Base-by-base conservation (phyloP, 2,329 filamentous ascomycete species). In the Phialocephala sp. region DNA sequence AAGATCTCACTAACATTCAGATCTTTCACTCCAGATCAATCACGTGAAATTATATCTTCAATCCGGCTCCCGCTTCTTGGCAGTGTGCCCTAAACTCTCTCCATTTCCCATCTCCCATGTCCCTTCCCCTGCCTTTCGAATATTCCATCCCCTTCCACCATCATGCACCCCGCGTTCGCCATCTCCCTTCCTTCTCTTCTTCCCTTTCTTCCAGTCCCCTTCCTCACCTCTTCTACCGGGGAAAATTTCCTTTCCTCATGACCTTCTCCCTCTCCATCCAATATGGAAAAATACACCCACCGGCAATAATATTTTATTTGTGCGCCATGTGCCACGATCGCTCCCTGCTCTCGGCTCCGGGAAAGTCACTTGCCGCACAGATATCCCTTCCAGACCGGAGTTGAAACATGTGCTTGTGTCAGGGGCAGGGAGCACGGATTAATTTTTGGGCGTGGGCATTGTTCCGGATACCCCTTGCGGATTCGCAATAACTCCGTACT, bases 271-370 rank as follows among this genome's bases (percentile, higher is more conserved):
- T 27, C 8, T 50, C n/a, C 8, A 6, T 24, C 11, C 11, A 27
- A 54, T 54, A 54, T 54, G 50, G 50, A 54, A 54, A 54, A 54
- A 54, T 54, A 54, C 22, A 27, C 27, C 27, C 6, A 32, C 27
- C 27, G 27, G 27, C 6, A 6, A 32, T 32, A 32, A 32, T 32
- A 32, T 32, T 32, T 32, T 32, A 32, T 32, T 32, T 32, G 27
- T 22, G 8, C 20, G 8, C 18, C 15, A 11, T 11, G 45, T 50
- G 45, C 45, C 27, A 32, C 50, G 27, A 9, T 24, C 47, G 1
- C 43, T 20, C 43, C n/a, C 18, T n/a, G 12, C 8, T n/a, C 43
- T 50, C 45, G 45, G 45, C n/a, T 27, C 20, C 45, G 45, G 22
- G n/a, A 50, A 14, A 24, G 27, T 2, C 4, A 8, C 50, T 22